phyloP scores from a whole-genome alignment of 164 flowering plant species.

The Nymphaea thermarum region DNA sequence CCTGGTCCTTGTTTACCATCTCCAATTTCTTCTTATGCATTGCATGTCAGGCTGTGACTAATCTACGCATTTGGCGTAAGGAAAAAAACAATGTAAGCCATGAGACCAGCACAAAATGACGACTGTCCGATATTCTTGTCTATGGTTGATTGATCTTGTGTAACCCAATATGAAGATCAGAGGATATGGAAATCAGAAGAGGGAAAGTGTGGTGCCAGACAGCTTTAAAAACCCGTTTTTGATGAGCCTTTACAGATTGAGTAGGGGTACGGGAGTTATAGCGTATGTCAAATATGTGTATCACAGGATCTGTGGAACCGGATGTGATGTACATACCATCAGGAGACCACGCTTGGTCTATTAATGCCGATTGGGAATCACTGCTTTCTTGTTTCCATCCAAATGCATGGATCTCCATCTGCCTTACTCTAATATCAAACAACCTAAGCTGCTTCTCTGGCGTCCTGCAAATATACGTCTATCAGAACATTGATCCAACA shows the following conservation, averaged over 20 bases:
- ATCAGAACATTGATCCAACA: too few species aligned
- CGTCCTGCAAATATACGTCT: slow-evolving; percentile 32
- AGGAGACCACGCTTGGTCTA: slow-evolving; percentile 95
- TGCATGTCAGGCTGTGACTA: too few species aligned
- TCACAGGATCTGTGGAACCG: slow-evolving; percentile 82
- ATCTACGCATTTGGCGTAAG: too few species aligned
- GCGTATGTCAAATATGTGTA: slow-evolving; percentile 87
- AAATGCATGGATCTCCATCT: slow-evolving; percentile 63
- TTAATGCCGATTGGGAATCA: slow-evolving; percentile 84
- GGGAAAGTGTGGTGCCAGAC: slow-evolving; percentile 72
- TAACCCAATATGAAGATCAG: slow-evolving; percentile 75
- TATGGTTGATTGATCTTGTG: slow-evolving; percentile 31
- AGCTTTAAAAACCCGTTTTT: slow-evolving; percentile 88
- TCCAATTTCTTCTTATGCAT: too few species aligned
- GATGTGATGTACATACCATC: slow-evolving; percentile 76
- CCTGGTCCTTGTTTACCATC: too few species aligned
- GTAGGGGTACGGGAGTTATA: slow-evolving; percentile 54
- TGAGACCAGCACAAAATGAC: too few species aligned
- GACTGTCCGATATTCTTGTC: too few species aligned
- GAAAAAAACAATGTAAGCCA: too few species aligned
- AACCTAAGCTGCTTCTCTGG: slow-evolving; percentile 71
- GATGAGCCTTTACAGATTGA: slow-evolving; percentile 80
- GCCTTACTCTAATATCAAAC: slow-evolving; percentile 66
- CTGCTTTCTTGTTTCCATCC: slow-evolving; percentile 96
- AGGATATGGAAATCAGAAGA: slow-evolving; percentile 80